Evolutionary conservation across 352 stramenopile genomes (phyloP).

Genomic region (Pythium dissotocum): DNA sequence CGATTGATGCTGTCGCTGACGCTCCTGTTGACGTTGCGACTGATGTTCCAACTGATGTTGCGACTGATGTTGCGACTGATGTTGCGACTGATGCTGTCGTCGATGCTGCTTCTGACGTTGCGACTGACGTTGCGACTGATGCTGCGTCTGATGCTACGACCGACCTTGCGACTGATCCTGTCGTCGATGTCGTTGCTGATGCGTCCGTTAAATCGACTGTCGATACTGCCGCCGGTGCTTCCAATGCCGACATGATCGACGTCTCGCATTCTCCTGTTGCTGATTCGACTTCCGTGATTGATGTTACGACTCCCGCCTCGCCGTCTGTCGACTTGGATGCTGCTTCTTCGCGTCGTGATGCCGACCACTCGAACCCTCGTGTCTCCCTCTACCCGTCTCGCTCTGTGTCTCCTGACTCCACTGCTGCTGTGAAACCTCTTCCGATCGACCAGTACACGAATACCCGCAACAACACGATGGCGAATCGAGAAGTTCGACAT

Average conservation of each 20-base stretch:
- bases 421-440: background rate
- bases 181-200: background rate
- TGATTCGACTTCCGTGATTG: background rate
- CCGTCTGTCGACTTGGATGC: background rate
- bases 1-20: background rate
- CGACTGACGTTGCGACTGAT: background rate
- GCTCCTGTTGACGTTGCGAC: background rate
- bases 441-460: constrained; percentile 12
- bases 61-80: constrained; percentile 2
- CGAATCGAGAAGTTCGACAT: background rate
- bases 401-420: background rate
- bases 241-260: background rate
- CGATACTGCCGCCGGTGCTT: background rate
- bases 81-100: background rate
- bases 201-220: background rate
- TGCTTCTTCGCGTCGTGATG: background rate
- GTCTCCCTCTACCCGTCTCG: background rate
- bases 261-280: background rate
- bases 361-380: background rate
- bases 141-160: constrained; percentile 5
- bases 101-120: background rate
- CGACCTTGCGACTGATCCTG: constrained; percentile 9
- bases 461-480: constrained; percentile 9
- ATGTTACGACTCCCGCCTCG: background rate
- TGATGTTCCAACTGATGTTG: background rate